Evolutionary conservation across 352 stramenopile species (phyloP), one percentile per base, ranked within the genome.

Genomic region (Globisporangium nunn): DNA sequence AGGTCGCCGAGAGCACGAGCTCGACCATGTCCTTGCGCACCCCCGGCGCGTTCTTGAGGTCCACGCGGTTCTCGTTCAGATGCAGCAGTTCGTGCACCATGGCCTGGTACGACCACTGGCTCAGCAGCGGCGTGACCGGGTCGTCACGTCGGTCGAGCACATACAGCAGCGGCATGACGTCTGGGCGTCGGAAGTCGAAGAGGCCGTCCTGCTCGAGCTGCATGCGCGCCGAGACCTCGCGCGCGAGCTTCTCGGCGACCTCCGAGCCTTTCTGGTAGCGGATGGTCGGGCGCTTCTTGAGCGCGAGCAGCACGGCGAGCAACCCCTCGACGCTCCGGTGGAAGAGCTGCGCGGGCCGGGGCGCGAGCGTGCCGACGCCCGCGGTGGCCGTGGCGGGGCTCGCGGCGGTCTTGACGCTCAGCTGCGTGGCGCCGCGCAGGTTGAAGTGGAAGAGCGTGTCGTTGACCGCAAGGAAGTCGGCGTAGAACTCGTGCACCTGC

Each of bases 1-100:
- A 94, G 14, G 89, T 94, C 17, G 88, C 80, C 41, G 89, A 97
- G 40, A 99, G 73, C 30, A 99, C 96, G 17, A 99, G 90, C 80
- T 99, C 96, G 57, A 97, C 95, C 74, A 99, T 95, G 69, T 99
- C 96, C 61, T 98, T 97, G 33, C 88, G 76, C 29, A 98, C 85
- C 54, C 96, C 96, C 0, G 96, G 96, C 35, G 91, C 95, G 55
- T 96, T 93, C 33, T 84, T 81, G 48, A 99, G 79, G 62, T 98
- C 85, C 52, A 99, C 96, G 30, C 97, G 87, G 76, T 99, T 99
- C 75, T 99, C 97, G 54, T 98, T 94, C 44, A 99, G 78, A 11
- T 94, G 93, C 40, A 99, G 70, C 43, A 99, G 75, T 79, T 99
- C 97, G 68, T 99, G 97, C 6, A 99, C 96, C 97, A 99, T 99